Evolutionary conservation across 2,329 filamentous ascomycete genomes (phyloP), one percentile per base, ranked within the genome.

Genomic region (Ophiostoma piceae): DNA sequence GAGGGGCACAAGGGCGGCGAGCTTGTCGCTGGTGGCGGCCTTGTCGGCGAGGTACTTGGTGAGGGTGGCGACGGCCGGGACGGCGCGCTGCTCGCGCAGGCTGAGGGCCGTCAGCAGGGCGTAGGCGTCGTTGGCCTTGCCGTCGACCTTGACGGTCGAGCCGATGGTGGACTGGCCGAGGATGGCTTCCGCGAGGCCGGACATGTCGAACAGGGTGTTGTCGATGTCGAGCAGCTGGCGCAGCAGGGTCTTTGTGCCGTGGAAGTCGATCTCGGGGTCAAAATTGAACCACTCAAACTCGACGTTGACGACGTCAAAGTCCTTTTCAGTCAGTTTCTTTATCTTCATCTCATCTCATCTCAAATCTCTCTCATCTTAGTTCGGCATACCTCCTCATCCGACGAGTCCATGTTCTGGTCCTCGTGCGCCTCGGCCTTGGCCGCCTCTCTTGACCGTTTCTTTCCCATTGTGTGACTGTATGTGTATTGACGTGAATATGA

Each of bases 201-300:
- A 97, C 74, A 97, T 86, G 79, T 98, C 90, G 82, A 97, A 92
- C 39, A 96, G 84, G 71, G 90, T 85, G 66, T 90, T 86, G 80
- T 99, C 95, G 69, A 91, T 87, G 79, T 98, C 95, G 79, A 99
- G 89, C 60, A 99, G 87, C 79, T 99, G 95, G 71, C 94, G 91
- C 71, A 97, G 81, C 8, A 99, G 87, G 11, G 88, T 90, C 79
- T 97, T 97, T 75, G 96, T 87, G 71, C 95, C 95, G 80, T 98
- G 94, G 80, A 98, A 98, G 80, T 99, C 95, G 75, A 96, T 85
- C 8, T 91, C 88, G 1, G 91, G 85, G 75, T 95, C 90, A 73
- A 94, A 96, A 80, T 97, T 96, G 82, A 98, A 99, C 91, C 93
- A 98, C 82, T 99, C 95, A 76, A 99, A 99, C 74, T 98, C 94